Conservation (phyloP, 495 filamentous ascomycete species). For the Penicillium arizonense region DNA sequence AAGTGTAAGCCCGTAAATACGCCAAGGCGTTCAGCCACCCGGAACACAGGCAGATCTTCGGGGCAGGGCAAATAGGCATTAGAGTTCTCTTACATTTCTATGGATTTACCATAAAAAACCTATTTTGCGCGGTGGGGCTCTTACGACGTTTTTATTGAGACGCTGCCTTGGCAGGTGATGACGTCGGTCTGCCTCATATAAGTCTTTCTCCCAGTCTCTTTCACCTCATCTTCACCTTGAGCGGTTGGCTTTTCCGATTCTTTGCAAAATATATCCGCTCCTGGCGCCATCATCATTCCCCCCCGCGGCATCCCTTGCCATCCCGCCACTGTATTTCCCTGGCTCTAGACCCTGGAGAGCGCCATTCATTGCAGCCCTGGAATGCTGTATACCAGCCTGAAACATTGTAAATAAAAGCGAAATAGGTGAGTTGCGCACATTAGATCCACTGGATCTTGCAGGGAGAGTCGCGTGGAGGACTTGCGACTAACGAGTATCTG, state of each 20-base stretch:
- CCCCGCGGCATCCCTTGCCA: not conserved
- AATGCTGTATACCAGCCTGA: not conserved
- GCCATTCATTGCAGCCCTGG: not conserved
- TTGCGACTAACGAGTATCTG: not conserved
- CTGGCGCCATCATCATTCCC: too few relatives aligned
- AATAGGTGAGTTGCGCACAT: slow-evolving; percentile 1
- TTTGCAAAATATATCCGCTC: too few relatives aligned
- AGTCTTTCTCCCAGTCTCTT: not conserved
- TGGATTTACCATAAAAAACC: not conserved
- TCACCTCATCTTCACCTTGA: not conserved
- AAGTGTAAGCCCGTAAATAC: not conserved
- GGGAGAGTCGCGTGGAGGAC: not conserved
- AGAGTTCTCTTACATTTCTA: not conserved
- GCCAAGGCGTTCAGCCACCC: slow-evolving; percentile 7
- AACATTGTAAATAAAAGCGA: not conserved
- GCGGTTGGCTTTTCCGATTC: too few relatives aligned
- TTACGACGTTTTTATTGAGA: not conserved
- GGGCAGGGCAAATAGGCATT: not conserved
- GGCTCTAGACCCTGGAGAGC: not conserved
- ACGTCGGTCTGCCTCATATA: slow-evolving; percentile 8
- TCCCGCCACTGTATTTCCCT: slow-evolving; percentile 3
- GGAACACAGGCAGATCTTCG: not conserved
- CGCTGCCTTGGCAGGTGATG: slow-evolving; percentile 20
- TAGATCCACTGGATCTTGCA: not conserved
- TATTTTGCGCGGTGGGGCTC: not conserved